Base-by-base conservation (phyloP, 495 filamentous ascomycete genomes). In the Aspergillus carlsbadensis region DNA sequence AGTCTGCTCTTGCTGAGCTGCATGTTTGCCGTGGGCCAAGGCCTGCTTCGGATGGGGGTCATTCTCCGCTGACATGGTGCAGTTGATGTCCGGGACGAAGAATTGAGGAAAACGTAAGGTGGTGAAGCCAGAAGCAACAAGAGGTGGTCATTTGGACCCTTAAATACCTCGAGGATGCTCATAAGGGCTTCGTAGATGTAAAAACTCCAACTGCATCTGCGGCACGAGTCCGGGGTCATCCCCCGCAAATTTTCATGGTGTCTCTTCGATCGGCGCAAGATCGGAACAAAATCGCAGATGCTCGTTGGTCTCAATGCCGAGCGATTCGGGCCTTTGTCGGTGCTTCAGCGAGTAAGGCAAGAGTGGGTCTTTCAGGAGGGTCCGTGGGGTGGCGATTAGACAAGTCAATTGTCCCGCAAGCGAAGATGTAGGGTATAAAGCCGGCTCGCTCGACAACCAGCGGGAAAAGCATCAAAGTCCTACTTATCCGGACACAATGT, bases 1-100 rank as follows among this genome's bases (percentile, higher is more conserved):
- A 6, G 68, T 68, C 56, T 66, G 76, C 56, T 79, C 76, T 59
- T 79, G 76, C 18, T 75, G 41, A 20, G 41, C 41, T 4, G 41
- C 41, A 44, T 44, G 41, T 44, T 24, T 44, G 22, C 41, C 41
- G 10, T 44, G 20, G 41, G 22, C 18, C 17, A 44, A 26, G 6
- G 41, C 20, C 41, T 44, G 41, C 22, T 44, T 44, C 18, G 4
- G 20, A 17, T 44, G 41, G 5, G 41, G 11, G 37, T 41, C 37
- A 41, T 15, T 41, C 6, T 15, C n/a, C 18, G 7, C 18, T 20
- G 41, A 44, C 41, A 44, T 44, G 41, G 21, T 24, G 41, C 17
- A 44, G 11, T 44, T 10, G n/a, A 5, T 3, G 17, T 17, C 5
- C 4, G 41, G 13, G 41, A 44, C 14, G 22, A 13, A 7, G 41